Conservation (phyloP, 345 rosid genomes). For the Brassica rapa region DNA sequence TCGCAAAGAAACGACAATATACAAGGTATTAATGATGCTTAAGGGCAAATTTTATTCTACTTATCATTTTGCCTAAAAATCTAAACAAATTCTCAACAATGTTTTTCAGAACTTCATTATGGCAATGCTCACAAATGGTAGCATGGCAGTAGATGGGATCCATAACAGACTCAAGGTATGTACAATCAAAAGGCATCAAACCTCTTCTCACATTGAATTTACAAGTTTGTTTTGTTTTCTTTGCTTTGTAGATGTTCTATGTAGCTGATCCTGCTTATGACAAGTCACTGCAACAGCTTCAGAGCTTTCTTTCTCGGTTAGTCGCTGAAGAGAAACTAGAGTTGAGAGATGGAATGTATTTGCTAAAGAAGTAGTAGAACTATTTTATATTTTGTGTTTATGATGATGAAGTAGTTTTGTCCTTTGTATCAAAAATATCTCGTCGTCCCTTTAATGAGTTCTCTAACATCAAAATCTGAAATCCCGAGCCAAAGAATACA, state of each 20-base stretch:
- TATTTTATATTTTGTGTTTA: background rate
- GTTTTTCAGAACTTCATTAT: constrained; percentile 75
- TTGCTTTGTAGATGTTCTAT: constrained; percentile 77
- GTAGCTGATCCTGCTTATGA: constrained; percentile 88
- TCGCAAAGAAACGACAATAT: constrained; percentile 88
- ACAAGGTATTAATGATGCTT: constrained; percentile 57
- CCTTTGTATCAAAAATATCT: background rate
- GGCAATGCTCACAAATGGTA: constrained; percentile 98
- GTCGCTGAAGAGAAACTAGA: constrained; percentile 89
- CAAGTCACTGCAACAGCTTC: constrained; percentile 90
- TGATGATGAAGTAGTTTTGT: constrained; percentile 1
- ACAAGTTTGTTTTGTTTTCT: constrained; percentile 3
- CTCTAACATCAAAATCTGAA: background rate
- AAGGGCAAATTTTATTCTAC: constrained; percentile 2
- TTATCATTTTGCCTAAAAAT: constrained; percentile 25
- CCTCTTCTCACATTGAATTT: background rate
- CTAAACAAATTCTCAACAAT: constrained; percentile 24
- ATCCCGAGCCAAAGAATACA: background rate
- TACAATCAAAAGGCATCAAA: constrained; percentile 20
- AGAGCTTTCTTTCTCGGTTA: constrained; percentile 83
- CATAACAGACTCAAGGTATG: constrained; percentile 83
- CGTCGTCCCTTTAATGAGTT: background rate
- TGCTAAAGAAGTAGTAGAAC: constrained; percentile 79
- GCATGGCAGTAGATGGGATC: constrained; percentile 86
- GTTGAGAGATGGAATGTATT: constrained; percentile 73